These are phyloP conservation scores for Scedosporium aurantiacum DNA, from an alignment of 2,329 filamentous ascomycete species.

Conservation along the genomic window DNA sequence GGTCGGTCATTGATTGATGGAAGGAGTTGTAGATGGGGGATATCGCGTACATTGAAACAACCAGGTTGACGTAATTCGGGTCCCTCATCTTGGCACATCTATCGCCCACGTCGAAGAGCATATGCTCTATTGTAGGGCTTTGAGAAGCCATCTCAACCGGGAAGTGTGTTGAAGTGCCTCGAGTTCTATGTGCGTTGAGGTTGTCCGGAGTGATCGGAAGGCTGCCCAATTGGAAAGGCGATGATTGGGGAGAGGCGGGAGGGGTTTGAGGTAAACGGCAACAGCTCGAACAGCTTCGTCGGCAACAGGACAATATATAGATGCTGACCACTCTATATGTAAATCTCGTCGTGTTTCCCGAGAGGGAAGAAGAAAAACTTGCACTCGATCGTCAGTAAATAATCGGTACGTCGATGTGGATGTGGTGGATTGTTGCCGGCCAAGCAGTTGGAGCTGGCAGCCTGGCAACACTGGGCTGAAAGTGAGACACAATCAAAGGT, in stretches of 20 bases:
- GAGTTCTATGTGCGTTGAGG: not conserved
- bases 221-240: not conserved
- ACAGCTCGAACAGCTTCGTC: not conserved
- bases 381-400: too few relatives aligned
- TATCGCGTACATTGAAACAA: constrained; percentile 10
- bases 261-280: too few relatives aligned
- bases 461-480: too few relatives aligned
- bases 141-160: not conserved
- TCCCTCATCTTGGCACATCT: constrained; percentile 10
- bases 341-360: too few relatives aligned
- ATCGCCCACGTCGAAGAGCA: constrained; percentile 1
- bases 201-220: not conserved
- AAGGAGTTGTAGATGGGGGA: not conserved
- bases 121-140: not conserved
- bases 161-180: not conserved
- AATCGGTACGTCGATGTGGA: too few relatives aligned
- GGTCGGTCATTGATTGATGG: too few relatives aligned
- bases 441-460: too few relatives aligned
- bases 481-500: too few relatives aligned
- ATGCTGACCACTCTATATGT: not conserved
- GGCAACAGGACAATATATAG: not conserved
- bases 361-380: too few relatives aligned
- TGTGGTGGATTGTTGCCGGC: too few relatives aligned
- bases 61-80: constrained; percentile 9
- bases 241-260: not conserved